Evolutionary conservation across 305 asterid species (phyloP), one percentile per base, ranked within the genome.

Genomic region (Solanum chacoense): DNA sequence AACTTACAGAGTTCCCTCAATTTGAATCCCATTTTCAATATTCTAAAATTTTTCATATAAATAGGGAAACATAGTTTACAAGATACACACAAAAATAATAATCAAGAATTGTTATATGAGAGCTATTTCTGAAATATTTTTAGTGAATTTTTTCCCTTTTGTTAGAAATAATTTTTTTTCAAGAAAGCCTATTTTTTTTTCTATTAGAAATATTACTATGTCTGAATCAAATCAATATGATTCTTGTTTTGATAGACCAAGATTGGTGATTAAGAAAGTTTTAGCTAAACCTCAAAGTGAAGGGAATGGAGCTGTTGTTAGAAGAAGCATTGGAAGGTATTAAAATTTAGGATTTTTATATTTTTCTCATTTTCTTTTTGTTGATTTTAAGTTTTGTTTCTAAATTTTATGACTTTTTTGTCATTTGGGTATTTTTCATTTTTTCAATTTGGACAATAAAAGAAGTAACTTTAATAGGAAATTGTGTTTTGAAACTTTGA

Each of bases 251-350:
- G 88, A 92, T 80, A 92, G 78, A 67, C 97, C 98, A n/a, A 95
- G 98, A 92, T 90, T 94, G 91, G 95, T 94, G 8, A 91, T 89
- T 81, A 97, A 93, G 92, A 94, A 93, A 90, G 81, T 97, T 7
- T 85, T 95, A 93, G 95, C 98, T 88, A 95, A 90, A 91, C 85
- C 95, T 32, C 99, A 97, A 92, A 88, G 96, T 20, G 99, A 96
- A 88, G 99, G 99, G 4, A 90, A 88, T 71, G 99, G 99, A 45
- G 99, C 99, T 8, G 92, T 94, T 88, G 98, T 94, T 2, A 93
- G 98, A 89, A 94, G 99, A 91, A 97, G 98, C 91, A 97, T 97
- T 90, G 99, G 99, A 55, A 93, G 99, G 99, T 96, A 38, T 20
- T 14, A 2, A 11, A 36, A 20, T 31, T 38, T 80, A 36, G 3